phyloP scores from a whole-genome alignment of 371 early-diverging fungal species.

The Dinochytrium kinnereticum region DNA sequence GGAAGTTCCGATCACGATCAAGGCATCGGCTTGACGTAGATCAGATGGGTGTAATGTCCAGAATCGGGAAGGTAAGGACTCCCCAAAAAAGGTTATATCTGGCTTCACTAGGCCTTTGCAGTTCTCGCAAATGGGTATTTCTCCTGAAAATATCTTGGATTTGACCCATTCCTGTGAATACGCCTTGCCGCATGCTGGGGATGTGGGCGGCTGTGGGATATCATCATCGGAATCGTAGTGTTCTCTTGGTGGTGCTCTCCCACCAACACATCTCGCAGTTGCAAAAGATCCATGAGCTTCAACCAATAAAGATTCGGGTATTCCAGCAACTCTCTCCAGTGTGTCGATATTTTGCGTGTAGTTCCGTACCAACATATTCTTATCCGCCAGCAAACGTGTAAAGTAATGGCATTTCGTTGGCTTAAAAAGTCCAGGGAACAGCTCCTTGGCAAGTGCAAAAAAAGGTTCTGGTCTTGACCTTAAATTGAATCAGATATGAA shows the following conservation, averaged over 20 bases:
- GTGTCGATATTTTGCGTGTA: conserved; percentile 97
- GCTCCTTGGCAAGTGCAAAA: conserved; percentile 86
- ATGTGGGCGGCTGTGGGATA: background rate
- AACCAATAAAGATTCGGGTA: conserved; percentile 73
- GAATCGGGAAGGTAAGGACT: conserved; percentile 81
- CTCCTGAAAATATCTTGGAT: conserved; percentile 48
- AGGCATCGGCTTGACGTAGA: conserved; percentile 74
- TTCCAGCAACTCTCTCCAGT: conserved; percentile 85
- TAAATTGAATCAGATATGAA: background rate
- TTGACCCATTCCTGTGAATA: conserved; percentile 54
- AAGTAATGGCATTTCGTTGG: conserved; percentile 91
- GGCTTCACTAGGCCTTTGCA: conserved; percentile 87
- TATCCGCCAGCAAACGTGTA: conserved; percentile 75
- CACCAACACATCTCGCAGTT: conserved; percentile 75
- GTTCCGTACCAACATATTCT: conserved; percentile 64
- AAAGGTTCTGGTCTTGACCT: conserved; percentile 78
- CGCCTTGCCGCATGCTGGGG: conserved; percentile 50
- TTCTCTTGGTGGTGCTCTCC: background rate
- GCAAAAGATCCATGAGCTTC: conserved; percentile 96
- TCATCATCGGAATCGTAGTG: background rate
- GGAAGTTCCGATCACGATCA: conserved; percentile 90
- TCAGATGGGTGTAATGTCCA: conserved; percentile 51
- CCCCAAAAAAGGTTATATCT: conserved; percentile 95
- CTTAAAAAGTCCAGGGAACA: conserved; percentile 73
- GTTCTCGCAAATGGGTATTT: conserved; percentile 69